Evolutionary conservation across 202 grass and related monocot genomes (phyloP), one percentile per base, ranked within the genome.

Genomic region (Saccharum hybrid): DNA sequence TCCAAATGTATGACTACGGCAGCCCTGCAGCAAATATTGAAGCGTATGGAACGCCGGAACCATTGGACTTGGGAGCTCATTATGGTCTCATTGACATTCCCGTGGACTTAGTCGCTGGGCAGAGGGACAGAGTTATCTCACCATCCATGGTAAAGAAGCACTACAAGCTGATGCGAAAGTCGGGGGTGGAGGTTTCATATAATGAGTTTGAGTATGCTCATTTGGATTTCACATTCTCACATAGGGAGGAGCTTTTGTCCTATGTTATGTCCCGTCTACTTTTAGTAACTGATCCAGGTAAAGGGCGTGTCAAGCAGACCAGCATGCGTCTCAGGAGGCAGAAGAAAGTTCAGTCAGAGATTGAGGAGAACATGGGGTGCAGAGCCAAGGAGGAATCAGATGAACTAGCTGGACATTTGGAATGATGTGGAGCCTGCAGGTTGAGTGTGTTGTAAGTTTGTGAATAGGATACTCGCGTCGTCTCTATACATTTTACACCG

Each of bases 181-280:
- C 87, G 19, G 85, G 78, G 9, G 96, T 95, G 19, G 87, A 85
- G 74, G 96, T 95, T 10, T 95, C 96, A 34, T 98, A 95, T 63
- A 95, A 95, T 68, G 96, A 93, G 82, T 98, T 98, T 19, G 96
- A 95, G 78, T 98, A 95, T 31, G 96, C 96, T 4, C 96, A 98
- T 82, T 86, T 98, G 89, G 96, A 98, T 88, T 98, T 98, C 85
- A 98, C 96, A 63, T 95, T 98, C 74, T 95, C 96, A 5, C 94
- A 97, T 28, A 88, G 92, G 64, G 92, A 94, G 83, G 94, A 97
- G 85, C 91, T 97, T 74, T 84, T 97, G 82, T 89, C 92, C 15
- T 94, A 97, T 83, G 92, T 97, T 8, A 97, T 94, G 94, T 91
- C 88, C 43, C 85, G 90, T 19, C 86, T 97, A 23, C 77, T 72